These are phyloP conservation scores for Alternaria sp. DNA, from an alignment of 2,329 filamentous ascomycete genomes.

Conservation along the genomic window DNA sequence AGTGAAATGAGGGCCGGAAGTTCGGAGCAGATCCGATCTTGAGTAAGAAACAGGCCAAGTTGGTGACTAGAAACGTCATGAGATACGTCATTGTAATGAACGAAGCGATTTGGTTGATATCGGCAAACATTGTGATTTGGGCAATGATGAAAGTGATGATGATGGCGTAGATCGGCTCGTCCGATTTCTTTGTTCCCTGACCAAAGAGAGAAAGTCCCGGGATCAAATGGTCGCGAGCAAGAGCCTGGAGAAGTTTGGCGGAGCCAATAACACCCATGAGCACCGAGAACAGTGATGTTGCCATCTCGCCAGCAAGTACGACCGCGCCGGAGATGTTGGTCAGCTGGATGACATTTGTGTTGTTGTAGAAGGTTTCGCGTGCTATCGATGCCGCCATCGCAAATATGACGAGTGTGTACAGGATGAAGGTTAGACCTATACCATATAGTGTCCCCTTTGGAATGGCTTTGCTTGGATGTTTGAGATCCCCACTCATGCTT, in stretches of 20 bases:
- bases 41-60: slow-evolving; percentile 84
- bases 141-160: slow-evolving; percentile 78
- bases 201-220: slow-evolving; percentile 79
- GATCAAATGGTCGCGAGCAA: slow-evolving; percentile 80
- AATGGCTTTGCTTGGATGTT: slow-evolving; percentile 83
- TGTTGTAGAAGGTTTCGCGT: slow-evolving; percentile 74
- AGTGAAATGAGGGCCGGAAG: slow-evolving; percentile 87
- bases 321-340: slow-evolving; percentile 79
- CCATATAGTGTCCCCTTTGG: slow-evolving; percentile 85
- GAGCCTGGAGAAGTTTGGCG: slow-evolving; percentile 83
- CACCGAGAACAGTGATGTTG: slow-evolving; percentile 84
- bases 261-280: slow-evolving; percentile 88
- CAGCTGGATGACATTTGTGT: slow-evolving; percentile 82
- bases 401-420: slow-evolving; percentile 79
- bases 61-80: slow-evolving; percentile 91
- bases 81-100: slow-evolving; percentile 92
- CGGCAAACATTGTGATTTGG: slow-evolving; percentile 81
- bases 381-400: slow-evolving; percentile 81
- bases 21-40: slow-evolving; percentile 90
- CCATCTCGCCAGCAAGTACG: slow-evolving; percentile 82
- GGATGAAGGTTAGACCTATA: slow-evolving; percentile 76
- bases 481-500: slow-evolving; percentile 89
- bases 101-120: slow-evolving; percentile 88
- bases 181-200: slow-evolving; percentile 73
- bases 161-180: slow-evolving; percentile 81